Percentiles rank a stretch among this genome's conserved stretches.
phyloP scores from a whole-genome alignment of 129 eudicot species.

The Erigeron canadensis region DNA sequence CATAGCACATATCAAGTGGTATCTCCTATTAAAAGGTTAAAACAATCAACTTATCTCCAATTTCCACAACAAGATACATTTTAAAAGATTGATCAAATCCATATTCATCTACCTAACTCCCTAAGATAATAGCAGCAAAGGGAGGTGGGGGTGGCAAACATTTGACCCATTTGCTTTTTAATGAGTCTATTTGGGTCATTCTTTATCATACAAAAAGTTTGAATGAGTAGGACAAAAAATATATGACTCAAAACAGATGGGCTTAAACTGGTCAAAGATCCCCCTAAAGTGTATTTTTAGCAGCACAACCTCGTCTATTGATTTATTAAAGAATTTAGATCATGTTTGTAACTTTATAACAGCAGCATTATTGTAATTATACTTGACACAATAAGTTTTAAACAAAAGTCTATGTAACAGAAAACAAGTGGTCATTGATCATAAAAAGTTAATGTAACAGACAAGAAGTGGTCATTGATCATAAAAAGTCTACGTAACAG shows the following conservation, averaged over 20 bases:
- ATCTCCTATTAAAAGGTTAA: not conserved
- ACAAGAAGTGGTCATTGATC: too few species aligned
- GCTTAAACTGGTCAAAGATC: not conserved
- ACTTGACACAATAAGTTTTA: too few species aligned
- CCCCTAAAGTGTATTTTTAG: not conserved
- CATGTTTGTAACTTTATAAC: not conserved
- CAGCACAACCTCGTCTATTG: not conserved
- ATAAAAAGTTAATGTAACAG: not conserved
- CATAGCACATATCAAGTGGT: not conserved
- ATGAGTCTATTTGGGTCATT: not conserved
- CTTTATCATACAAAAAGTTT: not conserved
- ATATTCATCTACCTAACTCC: not conserved
- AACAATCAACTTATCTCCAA: not conserved
- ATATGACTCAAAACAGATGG: too few species aligned
- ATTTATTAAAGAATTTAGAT: not conserved
- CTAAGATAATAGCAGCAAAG: not conserved
- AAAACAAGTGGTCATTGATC: too few species aligned
- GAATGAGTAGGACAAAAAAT: too few species aligned
- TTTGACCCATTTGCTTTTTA: not conserved
- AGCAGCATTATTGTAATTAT: not conserved
- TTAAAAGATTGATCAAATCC: not conserved
- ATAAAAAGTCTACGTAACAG: not conserved
- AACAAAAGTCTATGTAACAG: not conserved
- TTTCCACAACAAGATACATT: slow-evolving; percentile 17
- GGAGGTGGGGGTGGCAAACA: not conserved